Evolutionary conservation across 371 early-diverging fungal species (phyloP).

Genomic region (Syncephalastrum sp.): DNA sequence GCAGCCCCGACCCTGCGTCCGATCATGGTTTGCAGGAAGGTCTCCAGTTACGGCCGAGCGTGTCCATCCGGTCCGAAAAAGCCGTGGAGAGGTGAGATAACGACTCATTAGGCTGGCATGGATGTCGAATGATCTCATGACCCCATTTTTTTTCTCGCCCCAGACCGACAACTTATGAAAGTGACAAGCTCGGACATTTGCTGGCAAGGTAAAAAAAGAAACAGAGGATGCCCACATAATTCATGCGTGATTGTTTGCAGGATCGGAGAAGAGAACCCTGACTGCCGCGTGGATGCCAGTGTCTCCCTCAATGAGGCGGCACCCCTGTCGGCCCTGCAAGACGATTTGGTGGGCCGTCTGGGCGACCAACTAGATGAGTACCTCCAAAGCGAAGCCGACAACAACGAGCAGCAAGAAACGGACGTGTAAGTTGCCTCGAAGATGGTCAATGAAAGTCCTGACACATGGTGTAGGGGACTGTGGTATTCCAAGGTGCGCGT

Average conservation of each 20-base stretch:
- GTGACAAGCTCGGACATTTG: slow-evolving; percentile 44
- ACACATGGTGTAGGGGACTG: slow-evolving; percentile 23
- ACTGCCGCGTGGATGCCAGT: slow-evolving; percentile 55
- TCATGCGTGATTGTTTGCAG: slow-evolving; percentile 14
- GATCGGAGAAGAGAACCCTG: slow-evolving; percentile 63
- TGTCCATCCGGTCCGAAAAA: too few species aligned
- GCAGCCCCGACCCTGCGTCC: too few species aligned
- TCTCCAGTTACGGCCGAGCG: too few species aligned
- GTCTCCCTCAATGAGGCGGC: slow-evolving; percentile 52
- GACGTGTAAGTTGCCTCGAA: slow-evolving; percentile 26
- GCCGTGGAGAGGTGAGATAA: too few species aligned
- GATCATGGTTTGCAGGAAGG: too few species aligned
- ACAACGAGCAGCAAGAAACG: slow-evolving; percentile 34
- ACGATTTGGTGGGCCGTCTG: slow-evolving; percentile 34
- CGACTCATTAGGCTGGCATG: too few species aligned
- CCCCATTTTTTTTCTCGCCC: not conserved
- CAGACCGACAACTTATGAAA: slow-evolving; percentile 3
- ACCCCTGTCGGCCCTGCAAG: slow-evolving; percentile 29
- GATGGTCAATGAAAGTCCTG: not conserved
- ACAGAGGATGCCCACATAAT: slow-evolving; percentile 8
- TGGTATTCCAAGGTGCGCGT: slow-evolving; percentile 51
- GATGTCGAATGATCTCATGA: too few species aligned
- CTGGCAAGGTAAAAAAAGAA: slow-evolving; percentile 36
- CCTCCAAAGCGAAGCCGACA: slow-evolving; percentile 50
- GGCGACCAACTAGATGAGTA: slow-evolving; percentile 51